Percentiles rank a stretch among this genome's conserved stretches.
These are phyloP conservation scores for Volvariella surrecta DNA, from an alignment of 1,284 basidiomycete genomes.

Conservation along the genomic window DNA sequence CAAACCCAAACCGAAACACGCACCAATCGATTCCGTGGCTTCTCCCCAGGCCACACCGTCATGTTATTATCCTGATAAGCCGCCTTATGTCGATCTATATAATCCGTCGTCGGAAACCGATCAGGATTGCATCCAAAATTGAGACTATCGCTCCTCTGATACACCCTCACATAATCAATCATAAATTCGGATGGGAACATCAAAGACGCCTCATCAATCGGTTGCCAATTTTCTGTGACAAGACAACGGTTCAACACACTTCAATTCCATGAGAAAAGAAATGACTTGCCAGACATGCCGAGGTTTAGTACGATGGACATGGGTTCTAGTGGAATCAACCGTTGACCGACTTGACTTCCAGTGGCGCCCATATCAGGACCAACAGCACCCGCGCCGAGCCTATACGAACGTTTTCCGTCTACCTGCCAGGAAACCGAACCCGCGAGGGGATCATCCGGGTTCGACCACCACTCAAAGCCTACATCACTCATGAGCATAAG, in stretches of 20 bases:
- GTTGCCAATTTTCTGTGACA: slow-evolving; percentile 37
- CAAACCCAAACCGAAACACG: slow-evolving; percentile 5
- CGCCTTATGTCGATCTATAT: slow-evolving; percentile 47
- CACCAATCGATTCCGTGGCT: slow-evolving; percentile 24
- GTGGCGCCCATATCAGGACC: slow-evolving; percentile 38
- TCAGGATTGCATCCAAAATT: slow-evolving; percentile 50
- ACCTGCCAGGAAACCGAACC: slow-evolving; percentile 64
- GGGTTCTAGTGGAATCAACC: slow-evolving; percentile 71
- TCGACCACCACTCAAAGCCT: slow-evolving; percentile 66
- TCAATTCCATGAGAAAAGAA: not conserved
- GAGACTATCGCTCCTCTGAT: slow-evolving; percentile 47
- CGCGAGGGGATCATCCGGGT: slow-evolving; percentile 40
- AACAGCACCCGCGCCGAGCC: slow-evolving; percentile 46
- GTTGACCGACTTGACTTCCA: slow-evolving; percentile 42
- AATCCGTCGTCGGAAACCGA: slow-evolving; percentile 52
- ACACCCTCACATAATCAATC: slow-evolving; percentile 67
- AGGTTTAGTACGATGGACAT: slow-evolving; percentile 60
- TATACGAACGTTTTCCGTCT: slow-evolving; percentile 41
- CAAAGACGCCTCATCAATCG: slow-evolving; percentile 39
- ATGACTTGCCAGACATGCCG: slow-evolving; percentile 49
- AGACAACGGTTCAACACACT: not conserved
- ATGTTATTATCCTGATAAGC: slow-evolving; percentile 35
- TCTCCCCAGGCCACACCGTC: slow-evolving; percentile 24
- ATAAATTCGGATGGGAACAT: slow-evolving; percentile 58
- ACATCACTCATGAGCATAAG: slow-evolving; percentile 4